phyloP scores from a whole-genome alignment of 495 filamentous ascomycete genomes.

The Penicillium psychrofluorescens region DNA sequence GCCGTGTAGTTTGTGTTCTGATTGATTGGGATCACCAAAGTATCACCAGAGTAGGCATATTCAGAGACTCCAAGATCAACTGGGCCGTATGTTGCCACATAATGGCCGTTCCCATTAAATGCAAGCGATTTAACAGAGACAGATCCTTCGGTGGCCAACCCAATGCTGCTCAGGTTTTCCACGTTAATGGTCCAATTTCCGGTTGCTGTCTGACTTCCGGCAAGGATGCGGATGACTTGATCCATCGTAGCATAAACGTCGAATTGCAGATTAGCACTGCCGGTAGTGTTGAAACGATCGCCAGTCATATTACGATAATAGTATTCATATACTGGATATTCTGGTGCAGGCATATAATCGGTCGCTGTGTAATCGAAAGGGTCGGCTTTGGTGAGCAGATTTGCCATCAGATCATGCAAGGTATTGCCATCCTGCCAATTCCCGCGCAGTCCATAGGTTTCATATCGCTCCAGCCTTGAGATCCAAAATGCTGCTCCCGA shows the following conservation, averaged over 20 bases:
- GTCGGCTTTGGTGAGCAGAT: slow-evolving; percentile 9
- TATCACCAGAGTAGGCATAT: slow-evolving; percentile 23
- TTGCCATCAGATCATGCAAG: slow-evolving; percentile 32
- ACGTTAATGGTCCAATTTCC: slow-evolving; percentile 28
- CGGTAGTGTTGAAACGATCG: slow-evolving; percentile 19
- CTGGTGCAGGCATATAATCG: slow-evolving; percentile 24
- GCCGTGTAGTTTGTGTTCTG: slow-evolving; percentile 24
- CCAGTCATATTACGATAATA: slow-evolving; percentile 34
- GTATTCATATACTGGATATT: slow-evolving; percentile 40
- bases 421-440: slow-evolving; percentile 28
- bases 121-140: slow-evolving; percentile 25
- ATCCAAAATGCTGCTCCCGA: slow-evolving; percentile 33
- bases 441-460: slow-evolving; percentile 29
- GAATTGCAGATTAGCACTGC: slow-evolving; percentile 20
- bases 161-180: slow-evolving; percentile 16
- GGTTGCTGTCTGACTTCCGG: slow-evolving; percentile 17
- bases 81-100: slow-evolving; percentile 17
- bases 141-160: slow-evolving; percentile 19
- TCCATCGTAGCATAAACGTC: slow-evolving; percentile 29
- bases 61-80: slow-evolving; percentile 19
- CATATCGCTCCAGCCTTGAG: slow-evolving; percentile 26
- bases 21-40: slow-evolving; percentile 26
- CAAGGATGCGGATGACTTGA: slow-evolving; percentile 19
- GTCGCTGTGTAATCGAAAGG: slow-evolving; percentile 7
- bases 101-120: slow-evolving; percentile 1